These are phyloP conservation scores for Vigna nakashimae DNA, from an alignment of 306 rosid genomes.

Conservation along the genomic window DNA sequence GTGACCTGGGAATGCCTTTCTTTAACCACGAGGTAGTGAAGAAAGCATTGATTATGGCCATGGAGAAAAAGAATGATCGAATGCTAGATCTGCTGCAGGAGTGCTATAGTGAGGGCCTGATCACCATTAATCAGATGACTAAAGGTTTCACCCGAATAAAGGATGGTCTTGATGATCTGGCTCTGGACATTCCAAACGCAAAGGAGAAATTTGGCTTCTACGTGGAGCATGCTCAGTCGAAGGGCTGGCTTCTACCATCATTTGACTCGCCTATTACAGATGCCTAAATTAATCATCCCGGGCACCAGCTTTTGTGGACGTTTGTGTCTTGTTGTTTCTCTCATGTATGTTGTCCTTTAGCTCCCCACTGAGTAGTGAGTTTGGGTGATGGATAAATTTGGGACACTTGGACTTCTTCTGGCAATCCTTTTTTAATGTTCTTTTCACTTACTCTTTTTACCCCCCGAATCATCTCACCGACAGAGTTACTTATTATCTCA, in stretches of 20 bases:
- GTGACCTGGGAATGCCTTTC: constrained; percentile 96
- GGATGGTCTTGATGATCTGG: constrained; percentile 91
- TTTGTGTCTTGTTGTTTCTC: constrained; percentile 52
- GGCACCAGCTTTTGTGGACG: constrained; percentile 61
- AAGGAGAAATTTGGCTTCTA: constrained; percentile 76
- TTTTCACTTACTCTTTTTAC: neutral
- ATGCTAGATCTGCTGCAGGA: constrained; percentile 88
- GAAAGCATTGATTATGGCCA: constrained; percentile 96
- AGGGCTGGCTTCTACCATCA: constrained; percentile 80
- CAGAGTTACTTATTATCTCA: constrained; percentile 36
- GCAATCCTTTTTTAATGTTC: constrained; percentile 31
- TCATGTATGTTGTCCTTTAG: constrained; percentile 55
- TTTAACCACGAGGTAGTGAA: constrained; percentile 98
- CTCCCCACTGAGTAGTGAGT: neutral
- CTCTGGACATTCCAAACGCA: constrained; percentile 94
- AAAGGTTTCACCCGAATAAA: constrained; percentile 89
- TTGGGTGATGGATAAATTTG: constrained; percentile 36
- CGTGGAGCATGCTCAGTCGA: constrained; percentile 70
- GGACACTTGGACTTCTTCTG: constrained; percentile 41
- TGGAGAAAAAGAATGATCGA: constrained; percentile 96
- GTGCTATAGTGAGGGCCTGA: constrained; percentile 87
- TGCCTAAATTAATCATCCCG: constrained; percentile 39
- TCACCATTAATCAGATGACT: constrained; percentile 90
- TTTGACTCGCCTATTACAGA: constrained; percentile 61
- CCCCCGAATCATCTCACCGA: constrained; percentile 39